Evolutionary conservation across 2,329 filamentous ascomycete species (phyloP), one percentile per base, ranked within the genome.

Genomic region (Cladosporium sp.): DNA sequence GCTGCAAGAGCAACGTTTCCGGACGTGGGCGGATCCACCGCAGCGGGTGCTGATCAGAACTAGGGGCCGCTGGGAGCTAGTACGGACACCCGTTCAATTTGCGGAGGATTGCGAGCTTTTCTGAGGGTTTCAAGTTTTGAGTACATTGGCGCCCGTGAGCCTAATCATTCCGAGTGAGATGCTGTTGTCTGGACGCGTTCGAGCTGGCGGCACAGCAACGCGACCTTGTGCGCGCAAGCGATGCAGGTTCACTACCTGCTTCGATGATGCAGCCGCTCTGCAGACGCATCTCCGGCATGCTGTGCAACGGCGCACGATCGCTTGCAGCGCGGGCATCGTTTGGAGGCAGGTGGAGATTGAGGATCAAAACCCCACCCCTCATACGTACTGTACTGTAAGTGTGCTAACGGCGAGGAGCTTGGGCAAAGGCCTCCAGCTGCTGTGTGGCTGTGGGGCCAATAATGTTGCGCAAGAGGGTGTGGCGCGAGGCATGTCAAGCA

Each of bases 271-370:
- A 45, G 42, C 39, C 9, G 13, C 24, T 45, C 42, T 45, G 42
- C 42, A 45, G 42, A 45, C 25, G 42, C 42, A 17, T 45, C 22
- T 7, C n/a, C 12, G 35, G 13, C 37, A 44, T 53, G 51, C 28
- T 19, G 51, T 54, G 51, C 39, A 35, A 49, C 42, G 22, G 36
- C 34, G 42, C 25, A 22, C 19, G 24, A 22, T 17, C 37, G 35
- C 48, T 36, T 20, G 20, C 7, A 25, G 20, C 35, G n/a, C 49
- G 24, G 22, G 48, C 50, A 34, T 44, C 25, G 37, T 24, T 54
- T 54, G 19, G 25, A 54, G 20, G 51, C 49, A 52, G 49, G 51
- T 54, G 51, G 51, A 54, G 51, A 54, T 54, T 53, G 37, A 22
- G 51, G 51, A 44, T 54, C 20, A 45, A 45, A 36, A 53, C 37